These are phyloP conservation scores for Goffeauzyma gilvescens DNA, from an alignment of 768 basidiomycete genomes.

Conservation along the genomic window DNA sequence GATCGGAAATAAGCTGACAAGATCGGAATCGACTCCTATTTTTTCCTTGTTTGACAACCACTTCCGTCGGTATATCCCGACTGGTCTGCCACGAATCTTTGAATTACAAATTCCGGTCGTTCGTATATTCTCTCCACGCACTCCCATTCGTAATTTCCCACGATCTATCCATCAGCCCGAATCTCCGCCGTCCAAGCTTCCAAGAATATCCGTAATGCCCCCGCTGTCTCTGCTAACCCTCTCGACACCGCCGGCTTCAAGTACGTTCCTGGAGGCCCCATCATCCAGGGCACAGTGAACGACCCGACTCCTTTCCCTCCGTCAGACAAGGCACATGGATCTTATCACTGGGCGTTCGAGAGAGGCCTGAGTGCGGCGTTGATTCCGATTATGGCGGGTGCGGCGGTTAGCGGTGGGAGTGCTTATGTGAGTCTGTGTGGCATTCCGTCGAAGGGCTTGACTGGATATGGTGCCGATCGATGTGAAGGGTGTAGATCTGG, in stretches of 20 bases:
- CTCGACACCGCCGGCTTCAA: slow-evolving; percentile 31
- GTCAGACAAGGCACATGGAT: slow-evolving; percentile 62
- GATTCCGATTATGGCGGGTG: slow-evolving; percentile 70
- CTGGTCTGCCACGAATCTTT: background rate
- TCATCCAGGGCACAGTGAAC: slow-evolving; percentile 81
- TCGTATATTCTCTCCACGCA: background rate
- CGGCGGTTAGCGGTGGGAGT: slow-evolving; percentile 60
- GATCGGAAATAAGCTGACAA: too few species aligned
- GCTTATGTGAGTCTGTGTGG: slow-evolving; percentile 37
- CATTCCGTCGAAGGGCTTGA: background rate
- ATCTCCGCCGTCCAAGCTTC: slow-evolving; percentile 5
- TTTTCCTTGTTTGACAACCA: too few species aligned
- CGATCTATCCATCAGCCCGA: slow-evolving; percentile 3
- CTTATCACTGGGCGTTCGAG: slow-evolving; percentile 85
- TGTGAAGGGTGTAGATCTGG: too few species aligned
- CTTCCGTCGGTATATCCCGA: background rate
- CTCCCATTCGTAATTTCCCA: too few species aligned
- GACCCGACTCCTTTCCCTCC: slow-evolving; percentile 80
- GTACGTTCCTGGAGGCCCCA: slow-evolving; percentile 37
- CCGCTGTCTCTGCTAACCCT: slow-evolving; percentile 17
- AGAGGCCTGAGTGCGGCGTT: slow-evolving; percentile 70
- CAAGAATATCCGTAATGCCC: slow-evolving; percentile 2
- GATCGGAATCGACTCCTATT: too few species aligned
- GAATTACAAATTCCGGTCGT: background rate
- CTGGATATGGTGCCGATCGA: too few species aligned